A percentile compares a stretch with the other conserved stretches of the same genome.
These are phyloP conservation scores for Cicer yamashitae DNA, from an alignment of 306 rosid genomes.

Conservation along the genomic window DNA sequence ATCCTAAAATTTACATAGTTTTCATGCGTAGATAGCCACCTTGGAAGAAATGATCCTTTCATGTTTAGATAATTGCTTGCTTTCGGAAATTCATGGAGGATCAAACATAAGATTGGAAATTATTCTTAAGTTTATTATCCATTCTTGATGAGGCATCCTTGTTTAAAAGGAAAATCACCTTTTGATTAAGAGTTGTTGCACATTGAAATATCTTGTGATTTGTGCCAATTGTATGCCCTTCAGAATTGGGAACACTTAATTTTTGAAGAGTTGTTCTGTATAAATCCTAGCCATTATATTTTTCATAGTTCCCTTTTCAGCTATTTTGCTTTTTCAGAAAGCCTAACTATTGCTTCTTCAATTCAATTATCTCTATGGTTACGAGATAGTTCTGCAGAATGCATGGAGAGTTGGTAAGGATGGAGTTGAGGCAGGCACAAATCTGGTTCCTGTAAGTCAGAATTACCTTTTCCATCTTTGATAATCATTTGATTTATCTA, in stretches of 20 bases:
- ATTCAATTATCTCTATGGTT: constrained; percentile 31
- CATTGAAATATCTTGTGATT: constrained; percentile 20
- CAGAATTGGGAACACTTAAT: background rate
- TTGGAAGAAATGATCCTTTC: constrained; percentile 30
- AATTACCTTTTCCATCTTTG: constrained; percentile 36
- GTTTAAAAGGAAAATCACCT: constrained; percentile 4
- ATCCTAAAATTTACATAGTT: background rate
- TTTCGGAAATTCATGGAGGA: background rate
- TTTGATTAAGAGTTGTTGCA: constrained; percentile 21
- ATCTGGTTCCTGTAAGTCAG: constrained; percentile 56
- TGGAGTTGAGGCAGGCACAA: constrained; percentile 75
- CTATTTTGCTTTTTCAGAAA: background rate
- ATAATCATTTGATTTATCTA: constrained; percentile 24
- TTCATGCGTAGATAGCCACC: constrained; percentile 7
- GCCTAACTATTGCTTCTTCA: constrained; percentile 18
- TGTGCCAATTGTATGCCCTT: constrained; percentile 11
- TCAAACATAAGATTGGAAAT: background rate
- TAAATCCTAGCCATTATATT: background rate
- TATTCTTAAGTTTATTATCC: constrained; percentile 26
- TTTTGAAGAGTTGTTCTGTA: background rate
- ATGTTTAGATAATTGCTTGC: background rate
- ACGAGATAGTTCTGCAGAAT: constrained; percentile 67
- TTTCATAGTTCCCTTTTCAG: background rate
- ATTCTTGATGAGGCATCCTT: background rate
- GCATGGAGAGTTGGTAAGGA: constrained; percentile 80